phyloP scores from a whole-genome alignment of 2,329 filamentous ascomycete species.

The Fusarium ambrosium region DNA sequence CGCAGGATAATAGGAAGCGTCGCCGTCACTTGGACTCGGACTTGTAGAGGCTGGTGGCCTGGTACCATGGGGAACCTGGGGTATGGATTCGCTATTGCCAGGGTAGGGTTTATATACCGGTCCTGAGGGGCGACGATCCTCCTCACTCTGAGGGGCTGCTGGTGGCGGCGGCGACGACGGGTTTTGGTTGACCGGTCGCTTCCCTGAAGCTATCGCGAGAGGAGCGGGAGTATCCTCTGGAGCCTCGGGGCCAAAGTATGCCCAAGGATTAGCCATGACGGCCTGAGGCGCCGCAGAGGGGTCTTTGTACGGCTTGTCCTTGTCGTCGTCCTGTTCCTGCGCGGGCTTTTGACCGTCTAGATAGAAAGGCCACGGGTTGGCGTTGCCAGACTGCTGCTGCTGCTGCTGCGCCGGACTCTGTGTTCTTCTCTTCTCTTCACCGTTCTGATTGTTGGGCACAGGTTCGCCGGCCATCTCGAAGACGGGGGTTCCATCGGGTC shows the following conservation, averaged over 20 bases:
- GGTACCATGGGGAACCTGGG: conserved; percentile 32
- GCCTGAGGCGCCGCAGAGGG: not conserved
- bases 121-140: conserved; percentile 20
- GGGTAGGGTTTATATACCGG: conserved; percentile 37
- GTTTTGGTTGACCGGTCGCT: conserved; percentile 7
- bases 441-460: not conserved
- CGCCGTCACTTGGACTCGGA: conserved; percentile 20
- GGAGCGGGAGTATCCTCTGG: conserved; percentile 9
- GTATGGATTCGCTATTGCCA: conserved; percentile 17
- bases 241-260: conserved; percentile 49
- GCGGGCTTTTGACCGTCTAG: conserved; percentile 38
- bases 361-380: conserved; percentile 51
- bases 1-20: conserved; percentile 43
- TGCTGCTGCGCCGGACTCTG: not conserved
- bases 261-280: conserved; percentile 51
- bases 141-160: not conserved
- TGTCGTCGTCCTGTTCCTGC: conserved; percentile 12
- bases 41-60: conserved; percentile 28
- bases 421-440: conserved; percentile 12
- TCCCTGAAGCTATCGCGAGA: not conserved
- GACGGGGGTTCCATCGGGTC: conserved; percentile 40
- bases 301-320: conserved; percentile 21
- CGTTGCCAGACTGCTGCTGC: conserved; percentile 14
- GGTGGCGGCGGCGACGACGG: not conserved
- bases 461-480: conserved; percentile 53